phyloP scores from a whole-genome alignment of 176 grass and related monocot species.

The Oropetium thomaeum region DNA sequence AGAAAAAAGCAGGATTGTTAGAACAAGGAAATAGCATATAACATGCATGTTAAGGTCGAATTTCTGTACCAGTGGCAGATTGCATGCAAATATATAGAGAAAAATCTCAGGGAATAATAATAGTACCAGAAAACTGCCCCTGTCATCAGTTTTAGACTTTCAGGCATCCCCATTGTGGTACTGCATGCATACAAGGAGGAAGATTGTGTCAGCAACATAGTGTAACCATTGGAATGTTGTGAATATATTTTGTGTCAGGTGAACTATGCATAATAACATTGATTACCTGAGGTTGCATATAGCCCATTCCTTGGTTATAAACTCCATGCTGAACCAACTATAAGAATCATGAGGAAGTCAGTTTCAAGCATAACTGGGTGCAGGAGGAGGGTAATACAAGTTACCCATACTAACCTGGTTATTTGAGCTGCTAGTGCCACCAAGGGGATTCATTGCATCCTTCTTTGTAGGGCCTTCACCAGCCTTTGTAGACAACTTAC shows the following conservation, averaged over 20 bases:
- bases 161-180: slow-evolving; percentile 74
- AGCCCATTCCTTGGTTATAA: slow-evolving; percentile 85
- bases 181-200: slow-evolving; percentile 25
- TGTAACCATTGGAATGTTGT: neutral
- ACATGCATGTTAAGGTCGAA: neutral
- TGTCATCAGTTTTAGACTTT: slow-evolving; percentile 39
- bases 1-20: slow-evolving; percentile 22
- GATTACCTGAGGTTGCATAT: slow-evolving; percentile 94
- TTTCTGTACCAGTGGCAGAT: neutral
- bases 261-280: neutral
- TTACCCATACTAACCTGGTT: slow-evolving; percentile 56
- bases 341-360: slow-evolving; percentile 28
- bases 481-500: slow-evolving; percentile 76
- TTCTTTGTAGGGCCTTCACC: slow-evolving; percentile 71
- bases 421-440: slow-evolving; percentile 53
- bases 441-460: slow-evolving; percentile 52
- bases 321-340: slow-evolving; percentile 77
- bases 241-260: slow-evolving; percentile 18
- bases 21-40: neutral
- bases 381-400: slow-evolving; percentile 4
- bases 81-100: neutral
- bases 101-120: slow-evolving; percentile 10
- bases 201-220: slow-evolving; percentile 7
- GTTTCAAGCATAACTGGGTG: slow-evolving; percentile 9
- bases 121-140: slow-evolving; percentile 15